A percentile compares a stretch with the other conserved stretches of the same genome.
Conservation (phyloP, 495 filamentous ascomycete genomes). For the Podospora bellae-mahoneyi region DNA sequence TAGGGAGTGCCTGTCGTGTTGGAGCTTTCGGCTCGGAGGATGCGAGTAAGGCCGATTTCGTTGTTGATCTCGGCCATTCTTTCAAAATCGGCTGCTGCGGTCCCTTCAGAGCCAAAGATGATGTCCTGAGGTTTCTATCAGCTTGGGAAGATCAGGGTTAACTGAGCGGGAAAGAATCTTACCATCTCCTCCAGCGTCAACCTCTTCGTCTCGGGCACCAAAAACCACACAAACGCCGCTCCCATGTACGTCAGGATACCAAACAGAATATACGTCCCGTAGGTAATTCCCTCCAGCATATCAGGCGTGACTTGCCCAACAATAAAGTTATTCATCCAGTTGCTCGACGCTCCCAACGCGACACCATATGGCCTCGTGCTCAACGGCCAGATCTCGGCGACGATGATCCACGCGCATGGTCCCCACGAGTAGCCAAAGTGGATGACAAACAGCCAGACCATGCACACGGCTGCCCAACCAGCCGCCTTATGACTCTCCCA, state of each 20-base stretch:
- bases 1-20: conserved; percentile 25
- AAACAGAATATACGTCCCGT: conserved; percentile 79
- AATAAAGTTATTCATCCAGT: conserved; percentile 55
- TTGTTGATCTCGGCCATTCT: conserved; percentile 69
- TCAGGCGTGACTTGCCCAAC: conserved; percentile 74
- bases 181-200: conserved; percentile 58
- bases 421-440: conserved; percentile 79
- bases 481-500: conserved; percentile 59
- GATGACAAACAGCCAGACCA: conserved; percentile 80
- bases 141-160: too few relatives aligned
- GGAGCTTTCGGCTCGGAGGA: conserved; percentile 31
- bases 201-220: conserved; percentile 71
- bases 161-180: conserved; percentile 11
- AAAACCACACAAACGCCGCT: conserved; percentile 69
- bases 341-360: conserved; percentile 60
- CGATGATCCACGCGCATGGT: conserved; percentile 66
- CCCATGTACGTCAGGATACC: conserved; percentile 66
- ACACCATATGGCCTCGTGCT: conserved; percentile 71
- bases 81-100: conserved; percentile 66
- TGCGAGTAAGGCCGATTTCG: conserved; percentile 59
- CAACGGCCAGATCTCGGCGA: conserved; percentile 75
- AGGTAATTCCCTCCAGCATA: conserved; percentile 67
- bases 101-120: conserved; percentile 69
- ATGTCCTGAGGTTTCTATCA: conserved; percentile 50
- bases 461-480: conserved; percentile 74